phyloP scores from a whole-genome alignment of 2,329 filamentous ascomycete genomes.

The Colletotrichum melonis region DNA sequence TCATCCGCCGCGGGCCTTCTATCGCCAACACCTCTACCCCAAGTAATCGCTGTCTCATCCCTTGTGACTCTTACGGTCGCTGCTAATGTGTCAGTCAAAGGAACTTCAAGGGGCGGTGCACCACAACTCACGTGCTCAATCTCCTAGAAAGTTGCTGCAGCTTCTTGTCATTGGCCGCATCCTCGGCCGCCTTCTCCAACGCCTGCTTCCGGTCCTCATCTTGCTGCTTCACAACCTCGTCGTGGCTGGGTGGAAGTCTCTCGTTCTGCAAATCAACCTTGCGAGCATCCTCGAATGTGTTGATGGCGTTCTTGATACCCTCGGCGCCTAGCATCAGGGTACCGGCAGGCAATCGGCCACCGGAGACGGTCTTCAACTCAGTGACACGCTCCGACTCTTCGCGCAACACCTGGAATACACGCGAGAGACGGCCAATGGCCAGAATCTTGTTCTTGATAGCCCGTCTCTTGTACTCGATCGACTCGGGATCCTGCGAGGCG shows the following conservation, averaged over 20 bases:
- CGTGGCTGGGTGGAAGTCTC: slow-evolving; percentile 88
- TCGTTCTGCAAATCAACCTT: slow-evolving; percentile 99
- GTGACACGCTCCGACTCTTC: slow-evolving; percentile 98
- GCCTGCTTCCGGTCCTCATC: slow-evolving; percentile 86
- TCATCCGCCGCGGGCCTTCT: slow-evolving; percentile 17
- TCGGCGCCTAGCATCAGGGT: slow-evolving; percentile 98
- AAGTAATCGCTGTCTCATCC: slow-evolving; percentile 9
- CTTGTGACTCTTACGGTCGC: slow-evolving; percentile 46
- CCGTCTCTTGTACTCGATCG: slow-evolving; percentile 91
- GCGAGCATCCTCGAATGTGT: slow-evolving; percentile 93
- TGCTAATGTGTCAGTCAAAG: slow-evolving; percentile 29
- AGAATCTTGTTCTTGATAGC: slow-evolving; percentile 99
- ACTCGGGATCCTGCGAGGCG: slow-evolving; percentile 76
- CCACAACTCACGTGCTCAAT: slow-evolving; percentile 90
- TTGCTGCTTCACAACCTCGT: slow-evolving; percentile 87
- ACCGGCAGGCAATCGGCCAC: slow-evolving; percentile 90
- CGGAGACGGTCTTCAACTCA: slow-evolving; percentile 96
- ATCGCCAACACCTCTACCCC: slow-evolving; percentile 21
- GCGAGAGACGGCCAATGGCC: slow-evolving; percentile 94
- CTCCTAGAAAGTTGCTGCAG: slow-evolving; percentile 88
- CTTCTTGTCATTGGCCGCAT: slow-evolving; percentile 92
- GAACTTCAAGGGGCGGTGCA: slow-evolving; percentile 20
- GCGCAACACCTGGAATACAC: slow-evolving; percentile 97
- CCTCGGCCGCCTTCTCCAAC: slow-evolving; percentile 84
- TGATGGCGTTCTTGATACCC: slow-evolving; percentile 98